phyloP scores from a whole-genome alignment of 768 basidiomycete species.

The Mycena olivaceomarginata region DNA sequence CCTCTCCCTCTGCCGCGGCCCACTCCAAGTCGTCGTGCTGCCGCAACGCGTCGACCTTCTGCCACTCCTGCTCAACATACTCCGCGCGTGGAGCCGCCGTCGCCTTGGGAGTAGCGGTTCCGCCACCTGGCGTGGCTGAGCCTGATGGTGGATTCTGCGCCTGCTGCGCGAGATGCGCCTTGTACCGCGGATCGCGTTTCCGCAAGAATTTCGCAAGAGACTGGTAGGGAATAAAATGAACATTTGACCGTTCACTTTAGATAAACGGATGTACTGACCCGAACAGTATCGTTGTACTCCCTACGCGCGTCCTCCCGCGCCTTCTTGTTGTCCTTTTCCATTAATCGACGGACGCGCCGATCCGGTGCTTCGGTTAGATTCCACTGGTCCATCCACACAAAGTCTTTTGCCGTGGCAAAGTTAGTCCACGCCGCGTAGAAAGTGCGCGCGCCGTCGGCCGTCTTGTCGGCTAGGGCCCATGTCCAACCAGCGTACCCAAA shows the following conservation, averaged over 20 bases:
- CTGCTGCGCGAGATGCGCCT: slow-evolving; percentile 75
- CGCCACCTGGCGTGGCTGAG: slow-evolving; percentile 52
- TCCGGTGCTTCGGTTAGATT: slow-evolving; percentile 91
- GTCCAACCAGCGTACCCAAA: slow-evolving; percentile 89
- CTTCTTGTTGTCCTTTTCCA: slow-evolving; percentile 98
- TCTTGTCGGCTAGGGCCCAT: slow-evolving; percentile 75
- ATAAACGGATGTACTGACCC: slow-evolving; percentile 69
- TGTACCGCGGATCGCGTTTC: slow-evolving; percentile 94
- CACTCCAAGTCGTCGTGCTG: slow-evolving; percentile 82
- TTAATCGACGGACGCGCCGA: slow-evolving; percentile 87
- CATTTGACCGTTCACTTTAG: slow-evolving; percentile 5
- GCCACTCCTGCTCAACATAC: slow-evolving; percentile 95
- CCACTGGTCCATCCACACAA: slow-evolving; percentile 92
- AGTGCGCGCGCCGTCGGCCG: slow-evolving; percentile 72
- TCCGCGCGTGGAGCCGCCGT: slow-evolving; percentile 53
- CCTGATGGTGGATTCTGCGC: slow-evolving; percentile 55
- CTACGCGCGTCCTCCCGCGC: slow-evolving; percentile 89
- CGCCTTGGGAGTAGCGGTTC: slow-evolving; percentile 50
- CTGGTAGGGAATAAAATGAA: slow-evolving; percentile 58
- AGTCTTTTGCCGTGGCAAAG: slow-evolving; percentile 92
- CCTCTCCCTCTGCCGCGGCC: slow-evolving; percentile 82
- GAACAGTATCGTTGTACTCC: slow-evolving; percentile 95
- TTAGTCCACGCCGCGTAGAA: slow-evolving; percentile 94
- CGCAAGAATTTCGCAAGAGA: slow-evolving; percentile 84
- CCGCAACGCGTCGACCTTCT: slow-evolving; percentile 70